These are phyloP conservation scores for Aspergillus piperis DNA, from an alignment of 2,329 filamentous ascomycete genomes.

Conservation along the genomic window DNA sequence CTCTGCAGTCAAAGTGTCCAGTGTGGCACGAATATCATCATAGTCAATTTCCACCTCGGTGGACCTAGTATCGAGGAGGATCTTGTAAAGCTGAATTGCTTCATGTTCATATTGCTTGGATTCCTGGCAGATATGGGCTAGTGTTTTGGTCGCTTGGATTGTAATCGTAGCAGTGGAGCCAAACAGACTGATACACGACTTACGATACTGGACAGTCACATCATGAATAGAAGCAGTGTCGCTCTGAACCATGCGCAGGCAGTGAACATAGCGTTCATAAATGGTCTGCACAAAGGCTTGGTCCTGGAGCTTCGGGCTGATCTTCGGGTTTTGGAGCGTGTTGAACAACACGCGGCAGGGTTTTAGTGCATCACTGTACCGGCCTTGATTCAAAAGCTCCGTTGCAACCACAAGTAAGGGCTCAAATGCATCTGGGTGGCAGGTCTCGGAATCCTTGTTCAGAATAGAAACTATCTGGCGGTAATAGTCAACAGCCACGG, in stretches of 20 bases:
- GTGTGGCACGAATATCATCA: conserved; percentile 34
- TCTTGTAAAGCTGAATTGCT: conserved; percentile 38
- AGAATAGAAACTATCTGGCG: conserved; percentile 36
- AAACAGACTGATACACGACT: conserved; percentile 37
- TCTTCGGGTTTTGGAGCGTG: conserved; percentile 35
- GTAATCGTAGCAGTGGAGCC: conserved; percentile 39
- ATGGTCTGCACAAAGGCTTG: conserved; percentile 33
- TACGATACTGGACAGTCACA: conserved; percentile 36
- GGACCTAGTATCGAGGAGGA: conserved; percentile 34
- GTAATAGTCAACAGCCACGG: conserved; percentile 41
- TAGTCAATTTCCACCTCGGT: conserved; percentile 31
- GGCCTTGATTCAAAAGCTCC: conserved; percentile 40
- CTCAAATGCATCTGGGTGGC: conserved; percentile 42
- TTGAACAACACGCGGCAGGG: conserved; percentile 39
- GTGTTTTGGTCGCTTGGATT: conserved; percentile 36
- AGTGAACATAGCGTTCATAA: conserved; percentile 37
- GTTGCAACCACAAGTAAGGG: conserved; percentile 39
- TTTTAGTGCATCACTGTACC: conserved; percentile 38
- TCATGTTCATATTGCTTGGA: conserved; percentile 37
- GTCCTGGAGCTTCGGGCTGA: conserved; percentile 36
- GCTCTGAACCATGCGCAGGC: conserved; percentile 35
- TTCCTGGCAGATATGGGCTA: conserved; percentile 42
- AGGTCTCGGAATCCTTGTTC: conserved; percentile 39
- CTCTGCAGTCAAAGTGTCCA: conserved; percentile 42
- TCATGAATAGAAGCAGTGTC: conserved; percentile 36